These are phyloP conservation scores for Dunaliella primolecta DNA, from an alignment of 139 green algal genomes.

Conservation along the genomic window DNA sequence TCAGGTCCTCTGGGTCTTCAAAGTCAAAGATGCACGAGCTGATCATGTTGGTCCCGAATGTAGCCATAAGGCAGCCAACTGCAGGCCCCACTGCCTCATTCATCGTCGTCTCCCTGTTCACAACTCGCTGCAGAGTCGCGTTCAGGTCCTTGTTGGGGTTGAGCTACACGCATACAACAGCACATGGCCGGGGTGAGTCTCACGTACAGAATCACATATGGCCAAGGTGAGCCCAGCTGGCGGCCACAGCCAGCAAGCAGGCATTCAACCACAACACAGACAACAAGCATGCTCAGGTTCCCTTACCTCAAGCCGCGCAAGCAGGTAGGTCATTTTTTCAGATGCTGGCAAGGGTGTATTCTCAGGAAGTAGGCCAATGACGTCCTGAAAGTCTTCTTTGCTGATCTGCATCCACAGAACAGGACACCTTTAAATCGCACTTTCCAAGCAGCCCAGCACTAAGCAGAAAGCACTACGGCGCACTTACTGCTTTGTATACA, in stretches of 20 bases:
- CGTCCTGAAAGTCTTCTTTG: slow-evolving; percentile 69
- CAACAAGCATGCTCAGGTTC: too few relatives aligned
- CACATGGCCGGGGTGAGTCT: neutral
- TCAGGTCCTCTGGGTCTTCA: slow-evolving; percentile 57
- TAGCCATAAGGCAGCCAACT: slow-evolving; percentile 71
- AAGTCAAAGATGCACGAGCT: slow-evolving; percentile 70
- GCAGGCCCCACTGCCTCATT: slow-evolving; percentile 55
- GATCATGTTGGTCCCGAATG: slow-evolving; percentile 72
- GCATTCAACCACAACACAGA: neutral
- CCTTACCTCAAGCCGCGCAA: slow-evolving; percentile 55
- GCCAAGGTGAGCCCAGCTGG: too few relatives aligned
- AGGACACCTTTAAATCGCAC: neutral
- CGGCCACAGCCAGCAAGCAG: neutral
- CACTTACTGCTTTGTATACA: slow-evolving; percentile 53
- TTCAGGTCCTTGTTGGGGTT: slow-evolving; percentile 24
- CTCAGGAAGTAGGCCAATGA: slow-evolving; percentile 57
- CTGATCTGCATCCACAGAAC: slow-evolving; percentile 16
- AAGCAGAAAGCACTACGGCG: neutral
- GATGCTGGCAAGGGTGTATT: slow-evolving; percentile 62
- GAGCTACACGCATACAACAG: neutral
- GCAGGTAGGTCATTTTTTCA: slow-evolving; percentile 68
- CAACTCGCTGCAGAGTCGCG: slow-evolving; percentile 34
- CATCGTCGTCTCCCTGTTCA: slow-evolving; percentile 41
- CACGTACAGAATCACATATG: neutral
- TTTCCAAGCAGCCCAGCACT: neutral